Conservation (phyloP, 2,329 filamentous ascomycete genomes). For the Claviceps cyperi region DNA sequence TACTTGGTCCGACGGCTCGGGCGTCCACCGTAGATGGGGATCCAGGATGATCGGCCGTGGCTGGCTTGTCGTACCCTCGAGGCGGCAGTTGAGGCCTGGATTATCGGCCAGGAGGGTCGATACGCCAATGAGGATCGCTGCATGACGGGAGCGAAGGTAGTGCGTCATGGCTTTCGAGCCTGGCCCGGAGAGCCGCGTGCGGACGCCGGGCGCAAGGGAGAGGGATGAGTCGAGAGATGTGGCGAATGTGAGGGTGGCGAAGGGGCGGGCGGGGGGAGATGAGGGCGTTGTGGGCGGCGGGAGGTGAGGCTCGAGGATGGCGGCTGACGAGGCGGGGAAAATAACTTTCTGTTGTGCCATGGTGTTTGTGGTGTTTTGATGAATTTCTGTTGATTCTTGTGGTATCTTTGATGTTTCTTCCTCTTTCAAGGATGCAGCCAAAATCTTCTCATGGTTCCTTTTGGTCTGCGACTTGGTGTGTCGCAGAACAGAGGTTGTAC, state of each 20-base stretch:
- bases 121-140: slow-evolving; percentile 73
- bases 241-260: slow-evolving; percentile 77
- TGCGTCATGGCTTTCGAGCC: slow-evolving; percentile 88
- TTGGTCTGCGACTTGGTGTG: too few species aligned
- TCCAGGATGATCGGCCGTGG: slow-evolving; percentile 76
- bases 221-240: slow-evolving; percentile 76
- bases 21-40: slow-evolving; percentile 58
- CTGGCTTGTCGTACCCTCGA: slow-evolving; percentile 48
- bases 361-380: background rate
- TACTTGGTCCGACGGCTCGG: slow-evolving; percentile 46
- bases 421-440: too few species aligned
- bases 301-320: slow-evolving; percentile 20
- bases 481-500: too few species aligned
- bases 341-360: slow-evolving; percentile 20
- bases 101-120: slow-evolving; percentile 76
- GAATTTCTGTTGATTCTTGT: background rate
- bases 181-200: slow-evolving; percentile 69
- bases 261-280: slow-evolving; percentile 18
- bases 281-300: slow-evolving; percentile 10
- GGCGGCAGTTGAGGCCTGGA: slow-evolving; percentile 70
- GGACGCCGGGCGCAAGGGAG: slow-evolving; percentile 61
- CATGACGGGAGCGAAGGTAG: slow-evolving; percentile 67
- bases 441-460: too few species aligned
- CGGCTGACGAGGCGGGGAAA: slow-evolving; percentile 18
- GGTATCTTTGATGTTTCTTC: background rate